These are phyloP conservation scores for Colletotrichum somersetense DNA, from an alignment of 2,329 filamentous ascomycete species.

Conservation along the genomic window DNA sequence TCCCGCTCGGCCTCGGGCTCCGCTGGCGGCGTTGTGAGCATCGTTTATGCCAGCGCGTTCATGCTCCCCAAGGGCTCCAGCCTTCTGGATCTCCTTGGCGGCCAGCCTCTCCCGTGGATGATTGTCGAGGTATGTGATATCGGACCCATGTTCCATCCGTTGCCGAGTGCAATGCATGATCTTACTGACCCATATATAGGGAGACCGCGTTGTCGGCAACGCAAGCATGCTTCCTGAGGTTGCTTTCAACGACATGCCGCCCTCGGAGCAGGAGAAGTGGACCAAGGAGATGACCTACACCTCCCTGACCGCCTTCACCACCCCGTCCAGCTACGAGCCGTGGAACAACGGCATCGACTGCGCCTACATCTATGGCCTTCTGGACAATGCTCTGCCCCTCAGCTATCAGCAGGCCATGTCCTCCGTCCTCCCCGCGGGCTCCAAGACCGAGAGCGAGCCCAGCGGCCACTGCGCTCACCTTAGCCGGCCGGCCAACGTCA, in stretches of 20 bases:
- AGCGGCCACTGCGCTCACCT: conserved; percentile 39
- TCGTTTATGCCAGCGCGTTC: conserved; percentile 53
- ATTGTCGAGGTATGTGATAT: conserved; percentile 43
- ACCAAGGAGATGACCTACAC: conserved; percentile 37
- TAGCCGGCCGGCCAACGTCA: conserved; percentile 32
- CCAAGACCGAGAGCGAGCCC: conserved; percentile 36
- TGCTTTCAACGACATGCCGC: conserved; percentile 37
- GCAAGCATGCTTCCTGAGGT: conserved; percentile 37
- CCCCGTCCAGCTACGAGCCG: conserved; percentile 45
- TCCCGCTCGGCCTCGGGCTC: conserved; percentile 49
- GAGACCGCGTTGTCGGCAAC: conserved; percentile 36
- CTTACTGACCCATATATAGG: conserved; percentile 15
- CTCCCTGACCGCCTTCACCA: conserved; percentile 33
- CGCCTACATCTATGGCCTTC: conserved; percentile 46
- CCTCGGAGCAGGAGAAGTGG: conserved; percentile 38
- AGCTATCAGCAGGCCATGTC: conserved; percentile 46
- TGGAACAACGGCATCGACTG: conserved; percentile 48
- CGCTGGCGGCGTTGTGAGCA: conserved; percentile 54
- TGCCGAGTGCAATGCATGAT: conserved; percentile 38
- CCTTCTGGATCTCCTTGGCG: conserved; percentile 46
- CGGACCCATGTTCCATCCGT: neutral
- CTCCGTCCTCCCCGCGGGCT: conserved; percentile 30
- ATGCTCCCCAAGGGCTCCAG: conserved; percentile 48
- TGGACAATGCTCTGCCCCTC: conserved; percentile 46
- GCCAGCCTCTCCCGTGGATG: conserved; percentile 47